These are phyloP conservation scores for Claviceps sp. DNA, from an alignment of 2,329 filamentous ascomycete genomes.

Conservation along the genomic window DNA sequence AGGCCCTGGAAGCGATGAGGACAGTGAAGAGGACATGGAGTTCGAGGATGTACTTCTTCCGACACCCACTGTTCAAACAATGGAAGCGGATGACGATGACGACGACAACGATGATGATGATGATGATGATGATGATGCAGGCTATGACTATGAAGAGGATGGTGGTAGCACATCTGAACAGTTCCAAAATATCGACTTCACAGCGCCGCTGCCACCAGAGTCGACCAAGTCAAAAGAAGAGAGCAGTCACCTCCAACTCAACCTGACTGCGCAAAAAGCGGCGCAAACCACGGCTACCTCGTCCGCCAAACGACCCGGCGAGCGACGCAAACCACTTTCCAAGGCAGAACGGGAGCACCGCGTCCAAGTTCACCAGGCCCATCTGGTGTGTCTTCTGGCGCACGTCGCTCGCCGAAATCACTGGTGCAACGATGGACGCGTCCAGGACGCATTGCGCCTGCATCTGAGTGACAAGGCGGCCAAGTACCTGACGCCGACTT, in stretches of 20 bases:
- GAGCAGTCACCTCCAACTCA: conserved; percentile 32
- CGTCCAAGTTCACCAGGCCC: conserved; percentile 70
- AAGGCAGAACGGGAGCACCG: conserved; percentile 43
- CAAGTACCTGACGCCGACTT: conserved; percentile 53
- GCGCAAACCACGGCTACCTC: conserved; percentile 25
- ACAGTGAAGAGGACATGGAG: conserved; percentile 29
- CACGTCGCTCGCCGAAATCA: conserved; percentile 67
- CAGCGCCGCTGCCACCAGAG: conserved; percentile 13
- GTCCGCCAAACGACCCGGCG: conserved; percentile 16
- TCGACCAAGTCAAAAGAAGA: conserved; percentile 11
- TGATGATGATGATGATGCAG: conserved; percentile 26
- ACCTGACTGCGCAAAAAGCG: conserved; percentile 34
- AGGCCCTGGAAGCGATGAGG: conserved; percentile 6
- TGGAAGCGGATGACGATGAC: conserved; percentile 35
- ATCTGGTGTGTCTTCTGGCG: conserved; percentile 69
- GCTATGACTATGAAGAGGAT: conserved; percentile 27
- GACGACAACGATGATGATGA: conserved; percentile 28
- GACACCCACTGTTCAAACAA: conserved; percentile 35
- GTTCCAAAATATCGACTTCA: conserved; percentile 37
- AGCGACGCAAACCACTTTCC: conserved; percentile 38
- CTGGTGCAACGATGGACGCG: conserved; percentile 70
- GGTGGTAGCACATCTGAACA: conserved; percentile 10
- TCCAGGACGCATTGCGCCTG: conserved; percentile 52
- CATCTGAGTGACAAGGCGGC: conserved; percentile 54
- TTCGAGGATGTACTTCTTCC: conserved; percentile 39